A percentile compares a stretch with the other conserved stretches of the same genome.
Evolutionary conservation across 2,329 filamentous ascomycete genomes (phyloP).

Genomic region (Volutella citrinella): DNA sequence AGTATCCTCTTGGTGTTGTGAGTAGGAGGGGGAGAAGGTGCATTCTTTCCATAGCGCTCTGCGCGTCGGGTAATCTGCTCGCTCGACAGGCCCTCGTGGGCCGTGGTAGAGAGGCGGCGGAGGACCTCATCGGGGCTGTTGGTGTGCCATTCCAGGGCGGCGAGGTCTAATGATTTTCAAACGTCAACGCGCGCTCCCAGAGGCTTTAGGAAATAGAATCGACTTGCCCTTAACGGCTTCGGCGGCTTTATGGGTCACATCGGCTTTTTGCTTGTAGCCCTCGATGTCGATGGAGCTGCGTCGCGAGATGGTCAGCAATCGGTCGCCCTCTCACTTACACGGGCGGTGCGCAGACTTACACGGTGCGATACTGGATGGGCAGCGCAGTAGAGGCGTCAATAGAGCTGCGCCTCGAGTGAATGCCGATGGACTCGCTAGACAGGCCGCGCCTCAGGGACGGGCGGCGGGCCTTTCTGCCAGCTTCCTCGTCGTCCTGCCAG

Average conservation of each 20-base stretch:
- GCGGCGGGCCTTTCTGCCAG: constrained; percentile 12
- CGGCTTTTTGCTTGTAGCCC: constrained; percentile 13
- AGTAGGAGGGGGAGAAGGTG: constrained; percentile 14
- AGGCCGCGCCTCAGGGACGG: constrained; percentile 11
- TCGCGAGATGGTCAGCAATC: constrained; percentile 6
- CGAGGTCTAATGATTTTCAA: constrained; percentile 13
- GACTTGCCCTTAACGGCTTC: constrained; percentile 11
- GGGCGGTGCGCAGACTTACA: constrained; percentile 13
- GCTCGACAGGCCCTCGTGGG: constrained; percentile 12
- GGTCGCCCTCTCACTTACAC: too few relatives aligned
- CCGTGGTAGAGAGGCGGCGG: constrained; percentile 11
- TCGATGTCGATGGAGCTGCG: constrained; percentile 21
- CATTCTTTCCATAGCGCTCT: constrained; percentile 16
- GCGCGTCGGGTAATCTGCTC: constrained; percentile 11
- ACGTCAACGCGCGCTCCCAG: too few relatives aligned
- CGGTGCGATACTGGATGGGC: constrained; percentile 18
- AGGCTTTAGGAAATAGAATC: constrained; percentile 1
- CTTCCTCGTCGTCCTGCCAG: constrained; percentile 17
- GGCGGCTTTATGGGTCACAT: constrained; percentile 8
- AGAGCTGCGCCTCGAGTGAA: constrained; percentile 11
- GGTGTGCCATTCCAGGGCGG: constrained; percentile 19
- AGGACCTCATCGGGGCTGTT: constrained; percentile 13
- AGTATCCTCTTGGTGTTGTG: constrained; percentile 36
- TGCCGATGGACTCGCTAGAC: constrained; percentile 13
- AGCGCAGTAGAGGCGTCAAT: constrained; percentile 13